Conservation (phyloP, 2,329 filamentous ascomycete genomes). For the Colletotrichum shisoi region DNA sequence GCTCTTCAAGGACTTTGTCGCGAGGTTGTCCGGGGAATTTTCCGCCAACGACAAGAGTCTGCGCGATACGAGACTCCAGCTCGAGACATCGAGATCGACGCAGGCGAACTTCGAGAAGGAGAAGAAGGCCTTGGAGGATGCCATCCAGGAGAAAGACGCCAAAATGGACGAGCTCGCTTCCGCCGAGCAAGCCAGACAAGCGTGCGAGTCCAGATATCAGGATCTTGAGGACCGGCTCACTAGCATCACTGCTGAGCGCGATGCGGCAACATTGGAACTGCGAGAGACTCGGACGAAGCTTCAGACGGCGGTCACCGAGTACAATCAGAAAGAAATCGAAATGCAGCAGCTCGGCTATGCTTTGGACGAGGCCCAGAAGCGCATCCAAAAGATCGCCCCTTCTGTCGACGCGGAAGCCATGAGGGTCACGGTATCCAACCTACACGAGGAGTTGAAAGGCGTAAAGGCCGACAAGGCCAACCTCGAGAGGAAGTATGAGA, state of each 20-base stretch:
- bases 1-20: slow-evolving; percentile 1
- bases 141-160: background rate
- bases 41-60: background rate
- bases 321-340: slow-evolving; percentile 5
- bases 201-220: background rate
- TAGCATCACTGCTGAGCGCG: background rate
- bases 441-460: background rate
- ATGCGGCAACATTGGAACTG: background rate
- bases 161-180: background rate
- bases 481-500: background rate
- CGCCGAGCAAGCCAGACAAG: background rate
- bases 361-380: background rate
- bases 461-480: background rate
- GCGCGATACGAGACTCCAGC: background rate
- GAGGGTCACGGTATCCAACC: background rate
- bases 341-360: background rate
- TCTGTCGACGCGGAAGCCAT: background rate
- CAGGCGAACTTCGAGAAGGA: slow-evolving; percentile 2
- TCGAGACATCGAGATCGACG: background rate
- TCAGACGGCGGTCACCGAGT: slow-evolving; percentile 1
- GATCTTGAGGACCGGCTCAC: background rate
- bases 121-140: slow-evolving; percentile 7
- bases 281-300: background rate
- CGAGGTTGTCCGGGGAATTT: slow-evolving; percentile 8
- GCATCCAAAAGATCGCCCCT: background rate